Base-by-base conservation (phyloP, 495 filamentous ascomycete species). In the Penicillium malachiteum region DNA sequence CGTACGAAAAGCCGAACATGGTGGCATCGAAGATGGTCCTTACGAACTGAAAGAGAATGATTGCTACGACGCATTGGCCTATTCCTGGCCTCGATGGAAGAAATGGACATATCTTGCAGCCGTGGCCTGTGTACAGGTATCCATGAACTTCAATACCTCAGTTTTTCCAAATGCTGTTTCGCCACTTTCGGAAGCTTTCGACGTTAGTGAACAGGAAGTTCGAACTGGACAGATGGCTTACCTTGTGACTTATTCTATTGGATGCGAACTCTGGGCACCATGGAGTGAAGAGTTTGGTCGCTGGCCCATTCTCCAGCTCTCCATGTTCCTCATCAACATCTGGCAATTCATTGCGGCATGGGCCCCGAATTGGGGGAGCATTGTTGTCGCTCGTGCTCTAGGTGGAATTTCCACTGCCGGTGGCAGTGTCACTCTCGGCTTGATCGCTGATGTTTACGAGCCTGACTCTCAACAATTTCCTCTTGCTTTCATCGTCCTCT, bases 221-320 rank as follows among this genome's bases (percentile, higher is more conserved):
- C 79, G 87, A 8, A 69, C 78, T 6, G 87, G 84, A 31, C 84
- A 86, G 33, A 83, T 84, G 63, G 78, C 87, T 57, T 92, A 88
- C 70, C 74, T 92, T 42, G 73, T 91, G 48, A 71, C 80, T 3
- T 92, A 92, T 62, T 87, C 86, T 14, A 85, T 92, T 65, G 88
- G 88, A 5, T 91, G 87, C 64, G 88, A 90, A 66, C 73, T 92
- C 4, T 92, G 87, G 87, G 88, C 88, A 1, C 88, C 88, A 0
- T 91, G 88, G 87, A 84, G 79, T 48, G 88, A 92, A 68, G 88
- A 91, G 62, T 76, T 87, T 44, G 88, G 88, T 34, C 83, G 88
- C 52, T 86, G 84, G 75, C 83, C 82, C 2, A 79, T 90, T 57
- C 71, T 90, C 30, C 88, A 91, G 74, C 71, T 84, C 43, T 86